Conservation (phyloP, 345 rosid species). For the Syzygium jambos region DNA sequence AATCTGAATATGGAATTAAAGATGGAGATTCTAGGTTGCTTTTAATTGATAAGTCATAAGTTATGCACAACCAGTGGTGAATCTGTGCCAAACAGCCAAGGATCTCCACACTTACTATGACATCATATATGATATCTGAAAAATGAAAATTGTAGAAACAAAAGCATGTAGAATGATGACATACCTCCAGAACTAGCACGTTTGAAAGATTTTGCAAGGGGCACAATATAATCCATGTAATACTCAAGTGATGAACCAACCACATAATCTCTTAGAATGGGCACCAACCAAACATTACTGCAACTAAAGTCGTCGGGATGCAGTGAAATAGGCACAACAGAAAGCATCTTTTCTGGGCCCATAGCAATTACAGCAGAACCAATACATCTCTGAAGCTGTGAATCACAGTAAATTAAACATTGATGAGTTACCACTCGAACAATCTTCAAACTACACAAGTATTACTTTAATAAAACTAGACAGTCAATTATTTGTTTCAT, state of each 20-base stretch:
- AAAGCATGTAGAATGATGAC: not conserved
- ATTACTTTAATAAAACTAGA: not conserved
- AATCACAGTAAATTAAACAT: constrained; percentile 6
- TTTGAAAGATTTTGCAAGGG: constrained; percentile 66
- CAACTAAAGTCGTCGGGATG: constrained; percentile 37
- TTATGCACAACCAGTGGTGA: not conserved
- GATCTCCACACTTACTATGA: not conserved
- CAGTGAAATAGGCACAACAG: constrained; percentile 60
- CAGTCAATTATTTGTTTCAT: not conserved
- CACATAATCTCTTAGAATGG: constrained; percentile 54
- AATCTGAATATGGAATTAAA: not conserved
- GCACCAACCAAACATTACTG: constrained; percentile 72
- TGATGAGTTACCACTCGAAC: not conserved
- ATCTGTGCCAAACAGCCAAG: not conserved
- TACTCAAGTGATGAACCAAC: constrained; percentile 67
- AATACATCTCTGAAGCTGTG: constrained; percentile 68
- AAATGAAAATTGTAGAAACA: not conserved
- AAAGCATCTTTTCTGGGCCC: constrained; percentile 69
- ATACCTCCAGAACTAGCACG: constrained; percentile 61
- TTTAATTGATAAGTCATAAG: not conserved
- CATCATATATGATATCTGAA: not conserved
- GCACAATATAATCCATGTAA: constrained; percentile 74
- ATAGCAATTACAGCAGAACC: constrained; percentile 83
- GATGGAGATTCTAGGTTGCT: not conserved
- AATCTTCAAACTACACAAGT: constrained; percentile 7